These are phyloP conservation scores for Russula virescens DNA, from an alignment of 768 basidiomycete genomes.

Conservation along the genomic window DNA sequence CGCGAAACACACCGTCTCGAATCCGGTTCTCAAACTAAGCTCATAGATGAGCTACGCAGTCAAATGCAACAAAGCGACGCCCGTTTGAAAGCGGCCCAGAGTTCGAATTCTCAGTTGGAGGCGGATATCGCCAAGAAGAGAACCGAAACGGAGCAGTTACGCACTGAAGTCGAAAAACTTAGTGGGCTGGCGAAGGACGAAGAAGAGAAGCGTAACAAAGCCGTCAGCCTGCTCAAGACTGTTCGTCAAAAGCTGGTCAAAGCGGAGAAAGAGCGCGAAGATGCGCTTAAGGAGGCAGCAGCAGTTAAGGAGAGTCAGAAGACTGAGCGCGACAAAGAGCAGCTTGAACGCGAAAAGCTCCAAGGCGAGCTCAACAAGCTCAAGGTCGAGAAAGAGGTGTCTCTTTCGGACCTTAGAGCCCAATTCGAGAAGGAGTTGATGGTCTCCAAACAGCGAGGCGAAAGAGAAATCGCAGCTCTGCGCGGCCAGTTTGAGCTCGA, in stretches of 20 bases:
- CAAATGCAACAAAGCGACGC: conserved; percentile 70
- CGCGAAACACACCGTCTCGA: conserved; percentile 80
- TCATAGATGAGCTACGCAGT: conserved; percentile 61
- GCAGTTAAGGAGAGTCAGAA: conserved; percentile 51
- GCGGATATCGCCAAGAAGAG: conserved; percentile 46
- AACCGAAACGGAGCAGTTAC: conserved; percentile 52
- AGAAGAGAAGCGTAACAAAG: conserved; percentile 95
- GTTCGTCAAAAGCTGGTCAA: conserved; percentile 97
- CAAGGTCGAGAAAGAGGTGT: conserved; percentile 59
- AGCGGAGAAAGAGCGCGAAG: conserved; percentile 90
- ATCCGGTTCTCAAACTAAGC: conserved; percentile 67
- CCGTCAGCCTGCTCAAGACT: conserved; percentile 86
- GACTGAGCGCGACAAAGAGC: conserved; percentile 38
- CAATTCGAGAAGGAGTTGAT: conserved; percentile 72
- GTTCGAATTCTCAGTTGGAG: conserved; percentile 42
- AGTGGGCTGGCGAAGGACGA: conserved; percentile 77
- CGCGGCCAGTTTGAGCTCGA: conserved; percentile 77
- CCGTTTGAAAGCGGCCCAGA: conserved; percentile 54
- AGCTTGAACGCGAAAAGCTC: conserved; percentile 46
- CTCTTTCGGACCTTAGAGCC: conserved; percentile 49
- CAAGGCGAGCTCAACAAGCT: conserved; percentile 58
- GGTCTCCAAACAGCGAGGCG: conserved; percentile 55
- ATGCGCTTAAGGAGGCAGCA: conserved; percentile 55
- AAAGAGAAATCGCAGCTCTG: conserved; percentile 62
- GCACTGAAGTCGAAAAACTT: conserved; percentile 54